Percentiles rank a stretch among this genome's conserved stretches.
These are phyloP conservation scores for Triticum aestivum DNA, from an alignment of 176 grass and related monocot genomes.

Conservation along the genomic window IWGSC_CS_RefSeq_v2.1 NC_057810.1:76361759-76362258, in stretches of 20 bases:
- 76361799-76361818: background rate
- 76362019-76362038: background rate
- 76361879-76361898: background rate
- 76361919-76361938: background rate
- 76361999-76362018: background rate
- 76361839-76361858: background rate
- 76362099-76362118: background rate
- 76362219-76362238: too few species aligned
- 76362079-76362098: background rate
- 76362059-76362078: background rate
- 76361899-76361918: background rate
- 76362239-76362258: too few species aligned
- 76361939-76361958: background rate
- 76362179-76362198: too few species aligned
- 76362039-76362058: background rate
- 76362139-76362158: too few species aligned
- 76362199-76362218: too few species aligned
- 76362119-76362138: too few species aligned
- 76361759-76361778: background rate
- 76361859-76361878: background rate
- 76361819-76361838: background rate
- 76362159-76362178: too few species aligned
- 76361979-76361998: background rate
- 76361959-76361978: background rate
- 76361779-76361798: background rate